Percentiles rank a stretch among this genome's conserved stretches.
phyloP scores from a whole-genome alignment of 2,329 filamentous ascomycete species.

The Aspergillus proliferans region DNA sequence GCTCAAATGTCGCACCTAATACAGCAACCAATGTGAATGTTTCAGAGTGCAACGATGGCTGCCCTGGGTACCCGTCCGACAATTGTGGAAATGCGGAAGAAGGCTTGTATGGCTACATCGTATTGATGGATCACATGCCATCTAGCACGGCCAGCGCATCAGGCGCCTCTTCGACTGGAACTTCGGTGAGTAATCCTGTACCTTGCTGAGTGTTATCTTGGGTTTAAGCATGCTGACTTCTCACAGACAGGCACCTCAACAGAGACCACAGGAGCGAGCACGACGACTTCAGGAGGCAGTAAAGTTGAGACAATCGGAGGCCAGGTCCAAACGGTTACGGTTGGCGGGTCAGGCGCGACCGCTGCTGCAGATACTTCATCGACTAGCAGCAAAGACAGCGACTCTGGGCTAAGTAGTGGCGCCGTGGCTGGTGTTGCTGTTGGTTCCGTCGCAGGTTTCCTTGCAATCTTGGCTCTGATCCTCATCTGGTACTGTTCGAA shows the following conservation, averaged over 20 bases:
- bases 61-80: constrained; percentile 44
- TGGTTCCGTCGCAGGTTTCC: constrained; percentile 35
- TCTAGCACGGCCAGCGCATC: constrained; percentile 26
- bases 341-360: constrained; percentile 4
- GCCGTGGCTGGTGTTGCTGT: constrained; percentile 41
- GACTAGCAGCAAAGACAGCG: constrained; percentile 4
- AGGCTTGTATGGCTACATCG: constrained; percentile 40
- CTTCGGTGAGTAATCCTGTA: constrained; percentile 19
- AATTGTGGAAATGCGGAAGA: constrained; percentile 37
- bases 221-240: background rate
- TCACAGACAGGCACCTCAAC: background rate
- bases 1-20: constrained; percentile 41
- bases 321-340: constrained; percentile 24
- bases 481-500: constrained; percentile 35
- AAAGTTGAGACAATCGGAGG: constrained; percentile 19
- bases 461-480: constrained; percentile 30
- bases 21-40: constrained; percentile 23
- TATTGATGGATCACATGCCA: constrained; percentile 26
- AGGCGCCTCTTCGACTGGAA: constrained; percentile 15
- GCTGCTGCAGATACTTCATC: constrained; percentile 10
- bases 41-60: constrained; percentile 33
- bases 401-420: constrained; percentile 32
- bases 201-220: background rate
- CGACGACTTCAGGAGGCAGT: constrained; percentile 1
- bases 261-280: constrained; percentile 8